These are phyloP conservation scores for Ustilago nuda DNA, from an alignment of 1,284 basidiomycete genomes.

Conservation along the genomic window DNA sequence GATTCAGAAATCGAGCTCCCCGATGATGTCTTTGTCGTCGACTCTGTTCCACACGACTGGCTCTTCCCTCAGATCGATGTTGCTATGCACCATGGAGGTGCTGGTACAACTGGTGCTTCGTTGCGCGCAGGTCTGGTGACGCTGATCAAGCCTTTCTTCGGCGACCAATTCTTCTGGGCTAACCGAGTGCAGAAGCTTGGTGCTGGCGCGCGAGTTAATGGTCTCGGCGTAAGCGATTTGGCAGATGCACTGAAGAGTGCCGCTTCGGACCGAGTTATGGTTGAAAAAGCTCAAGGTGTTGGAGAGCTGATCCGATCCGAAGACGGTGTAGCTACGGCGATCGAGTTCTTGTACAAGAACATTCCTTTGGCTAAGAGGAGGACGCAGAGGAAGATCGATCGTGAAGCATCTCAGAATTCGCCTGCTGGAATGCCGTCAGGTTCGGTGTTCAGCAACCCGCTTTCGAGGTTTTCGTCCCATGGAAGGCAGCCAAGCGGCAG, in stretches of 20 bases:
- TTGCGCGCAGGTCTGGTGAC: conserved; percentile 61
- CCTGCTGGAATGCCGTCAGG: conserved; percentile 2
- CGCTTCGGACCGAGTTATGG: conserved; percentile 54
- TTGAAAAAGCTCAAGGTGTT: conserved; percentile 59
- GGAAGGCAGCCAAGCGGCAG: conserved; percentile 13
- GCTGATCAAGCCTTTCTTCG: conserved; percentile 66
- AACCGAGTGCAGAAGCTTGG: conserved; percentile 58
- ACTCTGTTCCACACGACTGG: conserved; percentile 60
- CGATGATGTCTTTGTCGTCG: conserved; percentile 59
- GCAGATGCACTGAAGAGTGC: conserved; percentile 51
- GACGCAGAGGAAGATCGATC: conserved; percentile 31
- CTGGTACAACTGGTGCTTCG: conserved; percentile 75
- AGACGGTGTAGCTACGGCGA: conserved; percentile 57
- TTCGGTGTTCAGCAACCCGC: conserved; percentile 15
- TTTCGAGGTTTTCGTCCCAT: conserved; percentile 18
- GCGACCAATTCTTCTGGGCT: conserved; percentile 67
- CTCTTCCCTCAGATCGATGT: conserved; percentile 49
- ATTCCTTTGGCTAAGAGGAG: conserved; percentile 38
- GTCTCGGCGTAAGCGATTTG: conserved; percentile 34
- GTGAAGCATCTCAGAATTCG: conserved; percentile 22
- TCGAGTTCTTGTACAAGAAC: conserved; percentile 58
- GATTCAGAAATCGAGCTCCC: conserved; percentile 68
- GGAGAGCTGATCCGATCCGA: conserved; percentile 60
- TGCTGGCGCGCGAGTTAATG: conserved; percentile 52
- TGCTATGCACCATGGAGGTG: conserved; percentile 76